Evolutionary conservation across 2,329 filamentous ascomycete species (phyloP).

Genomic region (Aspergillus nomiae): DNA sequence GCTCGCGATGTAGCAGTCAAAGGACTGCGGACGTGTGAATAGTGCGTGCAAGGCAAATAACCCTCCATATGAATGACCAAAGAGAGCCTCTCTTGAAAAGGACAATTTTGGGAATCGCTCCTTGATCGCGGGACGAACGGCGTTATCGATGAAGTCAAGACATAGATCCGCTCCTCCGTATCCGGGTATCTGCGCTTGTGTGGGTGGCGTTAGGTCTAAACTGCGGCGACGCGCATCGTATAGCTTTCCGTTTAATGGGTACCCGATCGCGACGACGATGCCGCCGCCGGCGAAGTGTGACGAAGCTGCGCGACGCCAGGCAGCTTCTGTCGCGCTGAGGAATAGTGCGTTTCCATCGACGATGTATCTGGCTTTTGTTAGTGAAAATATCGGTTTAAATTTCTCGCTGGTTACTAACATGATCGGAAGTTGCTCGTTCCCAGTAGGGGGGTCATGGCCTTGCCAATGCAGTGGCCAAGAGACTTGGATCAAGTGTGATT

Average conservation of each 20-base stretch:
- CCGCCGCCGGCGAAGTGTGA: conserved; percentile 17
- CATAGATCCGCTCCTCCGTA: neutral
- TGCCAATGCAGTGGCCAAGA: conserved; percentile 25
- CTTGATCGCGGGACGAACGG: neutral
- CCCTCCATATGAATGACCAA: conserved; percentile 55
- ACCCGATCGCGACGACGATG: conserved; percentile 26
- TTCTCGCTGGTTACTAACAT: neutral
- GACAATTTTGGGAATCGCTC: neutral
- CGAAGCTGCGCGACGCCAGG: conserved; percentile 21
- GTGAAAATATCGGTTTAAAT: neutral
- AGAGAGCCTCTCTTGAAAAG: conserved; percentile 47
- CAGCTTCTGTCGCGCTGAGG: conserved; percentile 24
- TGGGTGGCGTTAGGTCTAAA: neutral
- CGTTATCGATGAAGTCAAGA: neutral
- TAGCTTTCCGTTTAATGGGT: conserved; percentile 17
- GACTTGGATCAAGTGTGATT: conserved; percentile 22
- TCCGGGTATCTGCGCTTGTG: neutral
- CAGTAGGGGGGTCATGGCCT: conserved; percentile 1
- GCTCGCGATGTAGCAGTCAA: conserved; percentile 50
- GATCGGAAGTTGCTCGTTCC: neutral
- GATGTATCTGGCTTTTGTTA: conserved; percentile 19
- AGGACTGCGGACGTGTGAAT: conserved; percentile 44
- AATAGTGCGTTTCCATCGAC: conserved; percentile 28
- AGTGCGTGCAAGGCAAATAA: conserved; percentile 52
- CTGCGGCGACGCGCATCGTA: neutral